Evolutionary conservation across 1,139 yeast species (phyloP), one percentile per base, ranked within the genome.

Genomic region (Yamadazyma sp.): DNA sequence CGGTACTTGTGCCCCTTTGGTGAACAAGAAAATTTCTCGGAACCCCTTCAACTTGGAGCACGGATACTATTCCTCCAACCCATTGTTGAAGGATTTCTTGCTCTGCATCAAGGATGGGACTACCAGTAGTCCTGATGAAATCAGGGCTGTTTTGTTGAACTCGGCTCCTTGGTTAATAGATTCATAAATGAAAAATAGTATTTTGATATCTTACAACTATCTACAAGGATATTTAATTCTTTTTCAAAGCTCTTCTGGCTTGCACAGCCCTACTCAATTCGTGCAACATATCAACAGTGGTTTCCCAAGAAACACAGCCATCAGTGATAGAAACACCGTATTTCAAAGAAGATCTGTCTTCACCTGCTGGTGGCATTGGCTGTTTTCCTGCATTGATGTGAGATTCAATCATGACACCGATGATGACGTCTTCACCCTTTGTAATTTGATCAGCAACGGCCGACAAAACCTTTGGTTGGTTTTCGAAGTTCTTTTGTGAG

Each of bases 241-340:
- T 33, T 17, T 44, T 47, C 25, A 41, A 35, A 27, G 57, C 53
- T 73, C 96, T 84, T 79, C 97, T 86, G 40, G 75, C 62, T 64
- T 78, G 78, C 31, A 90, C 96, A 41, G 97, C 95, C 37, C 66
- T 75, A 39, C 96, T 85, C 53, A 92, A 77, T 50, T 82, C 80
- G 35, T 70, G 77, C 59, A 92, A 80, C 81, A 90, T 90, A 21
- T 59, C 70, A 35, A 76, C 95, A 34, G 98, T 92, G 36, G 86
- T 71, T 47, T 88, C 96, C 95, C 96, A 89, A 41, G 85, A 74
- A 39, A 92, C 95, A 72, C 98, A 92, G 24, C 94, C 96, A 63
- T 92, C 98, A 42, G 98, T 92, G 63, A 92, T 88, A 41, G 95
- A 85, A 44, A 89, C 96, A 68, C 98, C 98, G 72, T 90, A 88